These are phyloP conservation scores for Wickerhamiella galacta DNA, from an alignment of 805 yeast genomes.

Conservation along the genomic window DNA sequence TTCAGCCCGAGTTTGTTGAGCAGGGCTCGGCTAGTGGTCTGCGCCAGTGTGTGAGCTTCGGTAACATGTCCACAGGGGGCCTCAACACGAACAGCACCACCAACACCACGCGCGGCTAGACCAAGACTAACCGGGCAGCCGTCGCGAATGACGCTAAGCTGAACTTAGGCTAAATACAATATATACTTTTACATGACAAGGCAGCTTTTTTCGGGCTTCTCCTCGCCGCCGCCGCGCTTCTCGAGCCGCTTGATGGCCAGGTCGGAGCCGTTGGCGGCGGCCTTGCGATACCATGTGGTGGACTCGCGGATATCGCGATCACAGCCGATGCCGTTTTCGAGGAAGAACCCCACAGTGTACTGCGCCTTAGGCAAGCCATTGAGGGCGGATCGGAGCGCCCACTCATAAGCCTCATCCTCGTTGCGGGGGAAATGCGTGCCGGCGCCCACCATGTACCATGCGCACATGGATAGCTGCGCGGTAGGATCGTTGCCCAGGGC, in stretches of 20 bases:
- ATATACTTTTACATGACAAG: slow-evolving; percentile 26
- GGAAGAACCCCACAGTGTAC: slow-evolving; percentile 66
- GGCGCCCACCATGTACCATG: slow-evolving; percentile 90
- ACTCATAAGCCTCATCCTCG: slow-evolving; percentile 75
- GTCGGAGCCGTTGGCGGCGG: slow-evolving; percentile 45
- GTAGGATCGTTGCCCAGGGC: slow-evolving; percentile 76
- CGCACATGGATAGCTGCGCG: slow-evolving; percentile 86
- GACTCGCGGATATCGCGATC: slow-evolving; percentile 39
- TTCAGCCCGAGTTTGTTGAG: slow-evolving; percentile 75
- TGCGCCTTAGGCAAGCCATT: slow-evolving; percentile 67
- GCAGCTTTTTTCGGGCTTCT: slow-evolving; percentile 28
- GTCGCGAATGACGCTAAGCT: no score
- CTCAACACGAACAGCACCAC: slow-evolving; percentile 1
- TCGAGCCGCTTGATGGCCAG: slow-evolving; percentile 28
- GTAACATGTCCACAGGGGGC: slow-evolving; percentile 8
- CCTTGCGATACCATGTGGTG: slow-evolving; percentile 56
- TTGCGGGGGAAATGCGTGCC: slow-evolving; percentile 68
- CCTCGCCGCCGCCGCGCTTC: slow-evolving; percentile 6
- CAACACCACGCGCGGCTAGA: no score
- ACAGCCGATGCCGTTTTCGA: slow-evolving; percentile 80
- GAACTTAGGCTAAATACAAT: no score
- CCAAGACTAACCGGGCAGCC: no score
- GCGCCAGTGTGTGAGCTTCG: slow-evolving; percentile 8
- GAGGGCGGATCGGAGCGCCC: slow-evolving; percentile 82
- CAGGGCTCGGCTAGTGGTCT: slow-evolving; percentile 1